Conservation (phyloP, 1,139 yeast genomes). For the Sugiyamaella japonica region DNA sequence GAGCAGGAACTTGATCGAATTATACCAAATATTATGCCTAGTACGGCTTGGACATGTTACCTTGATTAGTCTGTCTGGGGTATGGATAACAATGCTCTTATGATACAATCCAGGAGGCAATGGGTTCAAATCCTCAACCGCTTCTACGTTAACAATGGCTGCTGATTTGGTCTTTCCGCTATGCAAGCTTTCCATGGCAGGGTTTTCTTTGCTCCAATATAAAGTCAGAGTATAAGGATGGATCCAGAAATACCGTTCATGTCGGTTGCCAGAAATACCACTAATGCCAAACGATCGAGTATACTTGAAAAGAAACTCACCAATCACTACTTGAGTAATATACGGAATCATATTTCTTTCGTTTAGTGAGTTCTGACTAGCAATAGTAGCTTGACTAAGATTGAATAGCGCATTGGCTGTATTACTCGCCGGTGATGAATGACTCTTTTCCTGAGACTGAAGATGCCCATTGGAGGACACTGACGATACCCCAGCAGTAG, state of each 20-base stretch:
- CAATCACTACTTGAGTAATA: slow-evolving; percentile 88
- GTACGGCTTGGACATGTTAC: slow-evolving; percentile 86
- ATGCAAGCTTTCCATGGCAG: slow-evolving; percentile 59
- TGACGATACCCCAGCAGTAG: slow-evolving; percentile 2
- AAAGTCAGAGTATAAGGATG: slow-evolving; percentile 91
- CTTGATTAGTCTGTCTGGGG: slow-evolving; percentile 67
- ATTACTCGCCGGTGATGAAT: slow-evolving; percentile 14
- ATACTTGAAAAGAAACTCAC: slow-evolving; percentile 86
- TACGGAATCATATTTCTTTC: slow-evolving; percentile 82
- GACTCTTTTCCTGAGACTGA: slow-evolving; percentile 1
- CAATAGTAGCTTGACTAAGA: slow-evolving; percentile 51
- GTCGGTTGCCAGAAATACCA: slow-evolving; percentile 76
- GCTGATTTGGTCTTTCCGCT: slow-evolving; percentile 68
- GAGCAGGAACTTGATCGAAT: slow-evolving; percentile 75
- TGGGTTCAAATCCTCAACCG: slow-evolving; percentile 83
- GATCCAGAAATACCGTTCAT: slow-evolving; percentile 93
- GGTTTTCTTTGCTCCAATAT: slow-evolving; percentile 86
- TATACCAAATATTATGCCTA: slow-evolving; percentile 90
- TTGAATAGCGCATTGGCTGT: slow-evolving; percentile 22
- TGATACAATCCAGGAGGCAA: slow-evolving; percentile 87
- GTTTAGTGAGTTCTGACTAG: slow-evolving; percentile 68
- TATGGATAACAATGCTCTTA: slow-evolving; percentile 75
- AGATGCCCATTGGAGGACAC: background rate
- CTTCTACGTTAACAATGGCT: slow-evolving; percentile 75
- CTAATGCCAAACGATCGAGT: slow-evolving; percentile 77